These are phyloP conservation scores for Ustanciosporium gigantosporum DNA, from an alignment of 1,284 basidiomycete genomes.

Conservation along the genomic window DNA sequence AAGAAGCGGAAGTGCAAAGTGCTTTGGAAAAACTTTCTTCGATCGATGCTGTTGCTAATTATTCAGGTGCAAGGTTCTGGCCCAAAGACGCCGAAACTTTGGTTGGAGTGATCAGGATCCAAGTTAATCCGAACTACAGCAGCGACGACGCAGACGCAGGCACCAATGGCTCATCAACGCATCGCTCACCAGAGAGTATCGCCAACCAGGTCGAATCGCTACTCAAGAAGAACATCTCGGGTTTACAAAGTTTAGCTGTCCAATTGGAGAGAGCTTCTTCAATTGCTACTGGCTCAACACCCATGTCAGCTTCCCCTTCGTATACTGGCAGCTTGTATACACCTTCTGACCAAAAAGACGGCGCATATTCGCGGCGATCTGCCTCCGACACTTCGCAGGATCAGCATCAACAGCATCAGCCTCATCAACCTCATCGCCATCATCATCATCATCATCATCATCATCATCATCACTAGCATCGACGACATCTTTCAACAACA, in stretches of 20 bases:
- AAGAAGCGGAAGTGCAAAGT: constrained; percentile 70
- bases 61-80: constrained; percentile 86
- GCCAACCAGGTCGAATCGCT: constrained; percentile 36
- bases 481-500: background rate
- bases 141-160: constrained; percentile 63
- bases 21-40: constrained; percentile 75
- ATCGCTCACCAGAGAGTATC: constrained; percentile 43
- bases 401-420: background rate
- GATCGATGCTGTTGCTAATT: constrained; percentile 76
- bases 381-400: constrained; percentile 4
- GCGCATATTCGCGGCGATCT: constrained; percentile 16
- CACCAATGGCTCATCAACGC: no score
- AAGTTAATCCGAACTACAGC: constrained; percentile 63
- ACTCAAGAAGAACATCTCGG: constrained; percentile 41
- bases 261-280: constrained; percentile 36
- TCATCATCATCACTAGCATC: constrained; percentile 1
- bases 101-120: constrained; percentile 75
- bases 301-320: background rate
- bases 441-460: constrained; percentile 9
- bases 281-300: background rate
- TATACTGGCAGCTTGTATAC: background rate
- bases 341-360: no score
- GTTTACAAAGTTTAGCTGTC: constrained; percentile 45
- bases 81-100: constrained; percentile 84
- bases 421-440: constrained; percentile 9